Conservation (phyloP, 495 filamentous ascomycete species). For the Patellaria atrata region DNA sequence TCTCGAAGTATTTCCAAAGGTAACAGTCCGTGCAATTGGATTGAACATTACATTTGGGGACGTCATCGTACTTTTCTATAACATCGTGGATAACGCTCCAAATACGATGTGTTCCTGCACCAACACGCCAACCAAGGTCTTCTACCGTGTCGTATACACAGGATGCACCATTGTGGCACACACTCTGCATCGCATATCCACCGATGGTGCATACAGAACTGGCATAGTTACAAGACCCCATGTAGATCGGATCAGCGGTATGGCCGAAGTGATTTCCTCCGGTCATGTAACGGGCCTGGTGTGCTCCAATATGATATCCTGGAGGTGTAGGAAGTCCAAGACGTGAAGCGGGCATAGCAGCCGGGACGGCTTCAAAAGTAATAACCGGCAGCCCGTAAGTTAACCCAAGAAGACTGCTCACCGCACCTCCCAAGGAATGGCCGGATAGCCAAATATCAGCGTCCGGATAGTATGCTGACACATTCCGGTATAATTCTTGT, state of each 20-base stretch:
- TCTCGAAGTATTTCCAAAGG: slow-evolving; percentile 86
- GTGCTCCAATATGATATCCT: slow-evolving; percentile 49
- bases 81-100: slow-evolving; percentile 72
- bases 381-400: slow-evolving; percentile 80
- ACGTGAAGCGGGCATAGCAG: slow-evolving; percentile 72
- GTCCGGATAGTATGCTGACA: slow-evolving; percentile 74
- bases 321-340: slow-evolving; percentile 81
- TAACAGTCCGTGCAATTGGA: slow-evolving; percentile 78
- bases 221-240: slow-evolving; percentile 84
- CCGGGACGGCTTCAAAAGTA: slow-evolving; percentile 81
- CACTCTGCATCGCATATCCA: slow-evolving; percentile 88
- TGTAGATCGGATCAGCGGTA: slow-evolving; percentile 87
- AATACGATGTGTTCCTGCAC: slow-evolving; percentile 75
- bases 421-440: slow-evolving; percentile 82
- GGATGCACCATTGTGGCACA: slow-evolving; percentile 75
- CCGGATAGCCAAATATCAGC: slow-evolving; percentile 78
- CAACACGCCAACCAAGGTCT: slow-evolving; percentile 81
- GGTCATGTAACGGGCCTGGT: slow-evolving; percentile 54
- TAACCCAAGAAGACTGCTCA: slow-evolving; percentile 70
- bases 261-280: slow-evolving; percentile 90
- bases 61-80: slow-evolving; percentile 60
- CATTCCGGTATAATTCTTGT: slow-evolving; percentile 78
- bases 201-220: slow-evolving; percentile 76
- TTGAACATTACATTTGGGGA: slow-evolving; percentile 59
- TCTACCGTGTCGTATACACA: slow-evolving; percentile 85